Base-by-base conservation (phyloP, 306 rosid genomes). In the Cicer cuneatum region DNA sequence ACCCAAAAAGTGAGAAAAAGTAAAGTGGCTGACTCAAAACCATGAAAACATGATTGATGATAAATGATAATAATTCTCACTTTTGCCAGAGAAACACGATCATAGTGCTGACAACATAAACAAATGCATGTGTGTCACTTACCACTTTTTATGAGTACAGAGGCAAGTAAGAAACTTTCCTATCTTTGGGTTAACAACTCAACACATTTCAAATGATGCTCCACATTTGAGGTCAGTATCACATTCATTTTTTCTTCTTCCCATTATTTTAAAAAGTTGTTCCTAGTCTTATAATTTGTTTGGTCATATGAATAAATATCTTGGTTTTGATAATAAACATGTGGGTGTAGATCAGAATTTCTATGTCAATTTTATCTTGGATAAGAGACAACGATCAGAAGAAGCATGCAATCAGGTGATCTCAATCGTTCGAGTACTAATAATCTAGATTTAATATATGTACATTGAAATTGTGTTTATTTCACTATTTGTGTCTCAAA, bases 71-170 rank as follows among this genome's bases (percentile, higher is more conserved):
- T 38, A 61, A 56, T 70, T 47, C 45, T 62, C 81, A 81, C 78
- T 76, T 76, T 81, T 81, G 73, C 18, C 18, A 18, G 52, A 43
- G 80, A 71, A 69, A 75, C 60, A 29, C 33, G 3, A 70, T 70
- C 57, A 64, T 69, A 38, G 53, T 75, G 70, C 46, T 56, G 78
- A 65, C 79, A 63, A 65, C 49, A 43, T 40, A 75, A 76, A 65
- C 67, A 52, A 63, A 60, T 70, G 52, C 54, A 69, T 70, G 80
- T 75, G 57, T 75, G 78, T 49, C 78, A 54, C 78, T 75, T 70
- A 33, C 68, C 72, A 59, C 79, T 48, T 60, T 29, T 47, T 10
- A 56, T 39, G 35, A 56, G 2, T 54, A 63, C 62, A 79, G 40
- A 35, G 70, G 38, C 33, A 10, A 12, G 37, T 63, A 76, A 76